A percentile compares a stretch with the other conserved stretches of the same genome.
phyloP scores from a whole-genome alignment of 768 basidiomycete species.

The Cystobasidium ongulense region DNA sequence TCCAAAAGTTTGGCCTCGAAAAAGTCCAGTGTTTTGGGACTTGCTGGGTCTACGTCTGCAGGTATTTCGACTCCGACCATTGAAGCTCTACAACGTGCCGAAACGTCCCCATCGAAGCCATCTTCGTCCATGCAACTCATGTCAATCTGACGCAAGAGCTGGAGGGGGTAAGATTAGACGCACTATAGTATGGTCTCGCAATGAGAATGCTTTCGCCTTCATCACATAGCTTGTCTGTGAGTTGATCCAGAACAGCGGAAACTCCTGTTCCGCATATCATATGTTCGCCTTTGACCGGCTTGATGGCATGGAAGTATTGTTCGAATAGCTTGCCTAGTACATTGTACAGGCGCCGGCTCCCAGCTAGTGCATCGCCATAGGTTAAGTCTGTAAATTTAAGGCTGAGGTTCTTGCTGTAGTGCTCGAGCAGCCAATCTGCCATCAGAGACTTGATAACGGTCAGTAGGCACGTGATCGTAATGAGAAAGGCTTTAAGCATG shows the following conservation, averaged over 20 bases:
- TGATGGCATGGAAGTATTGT: conserved; percentile 34
- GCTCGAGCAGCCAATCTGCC: conserved; percentile 23
- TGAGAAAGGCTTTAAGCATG: background rate
- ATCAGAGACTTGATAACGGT: conserved; percentile 21
- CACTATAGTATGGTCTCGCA: conserved; percentile 28
- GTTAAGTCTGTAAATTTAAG: conserved; percentile 21
- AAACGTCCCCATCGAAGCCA: conserved; percentile 36
- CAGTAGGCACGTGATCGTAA: too few relatives aligned
- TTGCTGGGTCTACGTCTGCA: conserved; percentile 24
- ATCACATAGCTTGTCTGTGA: conserved; percentile 32
- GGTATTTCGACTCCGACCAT: conserved; percentile 35
- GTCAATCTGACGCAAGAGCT: background rate
- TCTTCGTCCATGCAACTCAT: background rate
- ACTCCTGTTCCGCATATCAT: conserved; percentile 34
- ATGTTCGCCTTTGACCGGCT: conserved; percentile 35
- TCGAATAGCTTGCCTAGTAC: conserved; percentile 32
- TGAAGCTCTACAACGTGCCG: conserved; percentile 28
- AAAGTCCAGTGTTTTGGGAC: conserved; percentile 25
- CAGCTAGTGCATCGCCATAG: conserved; percentile 37
- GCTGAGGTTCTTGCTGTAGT: background rate
- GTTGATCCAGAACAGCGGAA: conserved; percentile 18
- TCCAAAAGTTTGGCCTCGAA: conserved; percentile 29
- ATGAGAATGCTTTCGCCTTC: conserved; percentile 38
- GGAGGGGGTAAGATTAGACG: background rate
- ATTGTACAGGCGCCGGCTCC: conserved; percentile 35